Base-by-base conservation (phyloP, 345 rosid species). In the Aegle marmelos region DNA sequence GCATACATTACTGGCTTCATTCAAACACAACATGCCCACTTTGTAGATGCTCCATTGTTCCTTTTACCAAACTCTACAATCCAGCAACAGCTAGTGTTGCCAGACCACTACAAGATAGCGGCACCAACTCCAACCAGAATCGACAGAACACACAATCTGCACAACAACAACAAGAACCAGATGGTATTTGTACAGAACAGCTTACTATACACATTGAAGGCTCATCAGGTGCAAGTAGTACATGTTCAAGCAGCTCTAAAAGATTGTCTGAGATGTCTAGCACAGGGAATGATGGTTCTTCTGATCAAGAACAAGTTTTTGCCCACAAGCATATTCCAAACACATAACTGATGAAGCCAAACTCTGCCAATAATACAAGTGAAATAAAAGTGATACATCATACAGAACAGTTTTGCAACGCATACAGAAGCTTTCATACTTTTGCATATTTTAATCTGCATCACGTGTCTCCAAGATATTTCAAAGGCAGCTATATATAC, bases 21-120 rank as follows among this genome's bases (percentile, higher is more conserved):
- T 80, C 93, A 58, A 91, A 92, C 88, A 82, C 91, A 76, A 95
- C 99, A 25, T 95, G 98, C 71, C 98, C 99, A 48, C 98, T 95
- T 9, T 93, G 98, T 68, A 89, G 99, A 83, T 83, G 89, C 76
- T 88, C 82, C 71, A 88, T 93, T 65, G 62, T 78, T 81, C 78
- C 90, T 34, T 27, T 83, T 75, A 66, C 80, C 70, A 82, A 86
- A 69, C 73, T 68, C 62, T 74, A 36, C 19, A 62, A 41, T 57
- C 80, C 72, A 24, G 45, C 61, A n/a, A 62, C 73, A 21, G 77
- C 78, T 57, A 31, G 36, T 69, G 77, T 21, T 50, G 17, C 62
- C 25, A 33, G 30, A 8, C 24, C 73, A 53, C 57, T 8, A 17
- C 78, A 68, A 19, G 72, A 71, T 17, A 24, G 36, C 3, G 67